Base-by-base conservation (phyloP, 1,284 basidiomycete species). In the Apiotrichum siamense region DNA sequence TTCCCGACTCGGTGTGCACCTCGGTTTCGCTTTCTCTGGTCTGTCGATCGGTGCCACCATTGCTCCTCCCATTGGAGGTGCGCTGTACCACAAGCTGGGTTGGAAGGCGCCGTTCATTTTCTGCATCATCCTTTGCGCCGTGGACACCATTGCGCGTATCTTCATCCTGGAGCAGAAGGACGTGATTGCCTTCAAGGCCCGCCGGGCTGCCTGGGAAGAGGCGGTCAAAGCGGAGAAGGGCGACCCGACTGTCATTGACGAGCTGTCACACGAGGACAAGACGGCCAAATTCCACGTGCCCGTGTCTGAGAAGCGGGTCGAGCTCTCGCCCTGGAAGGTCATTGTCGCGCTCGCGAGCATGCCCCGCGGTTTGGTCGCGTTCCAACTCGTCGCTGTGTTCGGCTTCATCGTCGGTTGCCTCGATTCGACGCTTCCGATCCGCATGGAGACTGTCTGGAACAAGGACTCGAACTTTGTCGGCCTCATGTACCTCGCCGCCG, bases 91-190 rank as follows among this genome's bases (percentile, higher is more conserved):
- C 23, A 75, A 73, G 3, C 83, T 87, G 62, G 88, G 85, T 4
- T 87, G 83, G 71, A 78, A 83, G 33, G 83, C 80, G 2, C 86
- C 88, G 1, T 86, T 87, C 65, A 78, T 89, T 44, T 86, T 86
- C 59, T 79, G 81, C 4, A 79, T 87, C 54, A 76, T 79, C 40
- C 69, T 82, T 51, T 80, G 82, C 2, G 59, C 77, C 6, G 53
- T 84, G 7, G 86, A 90, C 64, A 76, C 87, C 23, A 50, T 86
- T 25, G 81, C 70, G 15, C 63, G 75, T 38, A 67, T 79, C 26
- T 67, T 78, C 35, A 64, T 78, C 32, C 61, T 79, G 49, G 78
- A 80, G 62, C 69, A 35, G 20, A 33, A 32, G 18, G 54, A 52
- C n/a, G n/a, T n/a, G 23, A 25, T 56, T 15, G n/a, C 27, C 18